Evolutionary conservation across 106 monocot species (phyloP), one percentile per base, ranked within the genome.

Genomic region (Xerophyta viscosa): DNA sequence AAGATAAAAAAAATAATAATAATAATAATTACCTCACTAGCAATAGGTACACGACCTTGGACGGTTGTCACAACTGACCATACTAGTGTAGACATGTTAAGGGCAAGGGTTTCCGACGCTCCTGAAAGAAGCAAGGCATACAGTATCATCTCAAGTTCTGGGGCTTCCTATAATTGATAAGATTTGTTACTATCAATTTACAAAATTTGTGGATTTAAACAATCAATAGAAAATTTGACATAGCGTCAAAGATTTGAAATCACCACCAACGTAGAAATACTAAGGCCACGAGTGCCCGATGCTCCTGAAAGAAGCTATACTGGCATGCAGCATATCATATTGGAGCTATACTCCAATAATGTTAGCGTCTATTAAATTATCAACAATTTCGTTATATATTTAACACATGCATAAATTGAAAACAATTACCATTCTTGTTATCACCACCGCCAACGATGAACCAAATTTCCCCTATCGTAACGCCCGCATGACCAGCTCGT

Each of bases 391-490:
- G 6, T 12, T 12, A 39, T 52, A 52, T 6, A 28, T 29, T 29
- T 52, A n/a, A 13, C 24, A 2, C 4, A 52, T 11, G 43, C 27
- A 44, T 6, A 45, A 31, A 15, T 6, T 29, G 18, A 2, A 66
- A 43, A 47, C 31, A 29, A 53, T 6, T 80, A 99, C 98, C 98
- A 75, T 57, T 80, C 55, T 77, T 86, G 53, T 83, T 99, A 54
- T 99, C 72, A 44, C 90, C 98, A 63, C 98, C 98, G 30, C 98
- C 98, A 75, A 72, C 86, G 61, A 99, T 86, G 56, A 77, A 99
- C 98, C 98, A 99, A 58, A 83, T 90, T 27, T 99, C 98, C 37
- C 98, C 98, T 18, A 90, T 72, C 64, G 73, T 99, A 20, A 83
- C 64, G 29, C 98, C 83, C 19, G 98, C 98, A 83, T 99, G 98